phyloP scores from a whole-genome alignment of 2,329 filamentous ascomycete genomes.

The Paramyrothecium sp. region DNA sequence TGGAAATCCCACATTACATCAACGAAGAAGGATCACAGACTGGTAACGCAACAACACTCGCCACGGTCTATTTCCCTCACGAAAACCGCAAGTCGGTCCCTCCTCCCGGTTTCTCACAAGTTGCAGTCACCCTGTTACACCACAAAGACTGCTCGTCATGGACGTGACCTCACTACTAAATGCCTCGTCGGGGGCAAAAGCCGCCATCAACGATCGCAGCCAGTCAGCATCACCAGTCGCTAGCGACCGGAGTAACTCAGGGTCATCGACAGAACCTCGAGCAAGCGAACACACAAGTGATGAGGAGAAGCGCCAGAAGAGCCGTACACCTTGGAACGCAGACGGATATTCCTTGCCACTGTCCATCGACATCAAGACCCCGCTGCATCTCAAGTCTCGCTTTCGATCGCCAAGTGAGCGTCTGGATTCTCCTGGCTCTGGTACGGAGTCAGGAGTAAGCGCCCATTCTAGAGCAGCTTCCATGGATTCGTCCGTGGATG shows the following conservation, averaged over 20 bases:
- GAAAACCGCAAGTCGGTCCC: neutral
- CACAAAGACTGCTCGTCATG: conserved; percentile 5
- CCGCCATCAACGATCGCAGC: neutral
- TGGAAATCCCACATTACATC: too few relatives aligned
- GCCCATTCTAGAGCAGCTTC: conserved; percentile 28
- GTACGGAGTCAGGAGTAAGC: conserved; percentile 10
- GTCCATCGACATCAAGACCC: conserved; percentile 34
- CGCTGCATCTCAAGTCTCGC: conserved; percentile 16
- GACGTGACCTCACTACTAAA: conserved; percentile 19
- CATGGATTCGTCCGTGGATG: conserved; percentile 23
- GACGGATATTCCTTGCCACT: conserved; percentile 47
- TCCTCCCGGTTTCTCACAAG: neutral
- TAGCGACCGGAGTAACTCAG: neutral
- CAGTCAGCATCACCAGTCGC: neutral
- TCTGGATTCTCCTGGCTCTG: conserved; percentile 16
- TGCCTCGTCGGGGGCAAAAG: conserved; percentile 15
- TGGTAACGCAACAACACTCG: too few relatives aligned
- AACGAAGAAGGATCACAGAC: too few relatives aligned
- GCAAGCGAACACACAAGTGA: conserved; percentile 8
- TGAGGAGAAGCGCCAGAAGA: conserved; percentile 17
- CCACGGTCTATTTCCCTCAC: neutral
- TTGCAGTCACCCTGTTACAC: neutral
- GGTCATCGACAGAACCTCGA: conserved; percentile 13
- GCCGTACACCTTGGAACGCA: conserved; percentile 50
- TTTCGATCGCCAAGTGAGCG: conserved; percentile 20